These are phyloP conservation scores for Moesziomyces parantarcticus DNA, from an alignment of 1,284 basidiomycete species.

Conservation along the genomic window DNA sequence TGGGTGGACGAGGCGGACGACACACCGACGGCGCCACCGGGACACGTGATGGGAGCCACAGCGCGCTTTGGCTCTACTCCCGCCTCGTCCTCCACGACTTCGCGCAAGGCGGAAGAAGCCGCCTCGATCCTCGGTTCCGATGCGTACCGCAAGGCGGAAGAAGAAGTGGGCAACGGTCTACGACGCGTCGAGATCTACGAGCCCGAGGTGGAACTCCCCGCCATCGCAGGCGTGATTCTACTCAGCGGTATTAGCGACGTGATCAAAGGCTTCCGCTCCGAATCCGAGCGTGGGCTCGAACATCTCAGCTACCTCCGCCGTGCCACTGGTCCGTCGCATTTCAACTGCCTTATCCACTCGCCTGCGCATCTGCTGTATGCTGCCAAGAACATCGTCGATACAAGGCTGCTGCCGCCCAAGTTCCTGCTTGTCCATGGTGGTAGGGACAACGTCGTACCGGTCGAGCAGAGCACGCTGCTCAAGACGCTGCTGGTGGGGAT, in stretches of 20 bases:
- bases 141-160: conserved; percentile 43
- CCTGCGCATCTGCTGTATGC: conserved; percentile 69
- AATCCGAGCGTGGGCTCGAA: conserved; percentile 67
- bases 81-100: conserved; percentile 4
- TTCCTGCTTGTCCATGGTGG: conserved; percentile 69
- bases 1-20: conserved; percentile 55
- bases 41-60: conserved; percentile 41
- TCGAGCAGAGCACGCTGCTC: conserved; percentile 68
- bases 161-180: conserved; percentile 61
- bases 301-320: conserved; percentile 68
- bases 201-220: conserved; percentile 65
- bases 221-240: conserved; percentile 67
- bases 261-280: conserved; percentile 68
- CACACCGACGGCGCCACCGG: conserved; percentile 14
- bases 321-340: conserved; percentile 67
- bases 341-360: conserved; percentile 68
- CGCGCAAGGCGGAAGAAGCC: conserved; percentile 39
- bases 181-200: conserved; percentile 67
- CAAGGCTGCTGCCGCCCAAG: conserved; percentile 64
- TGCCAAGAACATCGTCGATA: conserved; percentile 67
- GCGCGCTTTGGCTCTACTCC: conserved; percentile 13
- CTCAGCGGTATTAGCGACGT: conserved; percentile 69
- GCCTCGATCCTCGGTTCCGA: conserved; percentile 25
- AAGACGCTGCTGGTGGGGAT: conserved; percentile 68
- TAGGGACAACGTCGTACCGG: conserved; percentile 66